Evolutionary conservation across 2,329 filamentous ascomycete genomes (phyloP).

Genomic region (Fusarium incarnatum): DNA sequence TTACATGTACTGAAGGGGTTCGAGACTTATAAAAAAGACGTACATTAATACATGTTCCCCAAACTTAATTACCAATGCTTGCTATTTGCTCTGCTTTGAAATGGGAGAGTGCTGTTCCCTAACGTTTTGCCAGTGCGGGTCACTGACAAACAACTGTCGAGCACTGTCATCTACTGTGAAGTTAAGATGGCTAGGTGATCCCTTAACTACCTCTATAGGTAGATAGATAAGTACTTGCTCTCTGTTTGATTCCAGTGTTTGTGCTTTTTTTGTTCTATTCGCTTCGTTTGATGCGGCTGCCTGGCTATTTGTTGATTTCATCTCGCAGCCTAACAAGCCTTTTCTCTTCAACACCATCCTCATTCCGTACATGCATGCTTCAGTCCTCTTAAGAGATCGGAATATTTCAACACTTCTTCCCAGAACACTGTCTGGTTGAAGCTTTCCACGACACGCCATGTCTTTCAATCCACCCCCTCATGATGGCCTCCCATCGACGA

Average conservation of each 20-base stretch:
- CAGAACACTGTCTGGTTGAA: background rate
- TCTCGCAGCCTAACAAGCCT: background rate
- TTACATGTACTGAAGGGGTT: conserved; percentile 6
- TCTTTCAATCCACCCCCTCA: background rate
- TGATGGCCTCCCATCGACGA: background rate
- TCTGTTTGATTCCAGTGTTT: background rate
- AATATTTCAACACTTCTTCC: background rate
- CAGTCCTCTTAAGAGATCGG: background rate
- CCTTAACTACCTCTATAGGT: background rate
- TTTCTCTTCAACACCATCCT: background rate
- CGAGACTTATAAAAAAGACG: conserved; percentile 1
- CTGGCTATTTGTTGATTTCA: background rate
- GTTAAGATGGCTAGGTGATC: background rate
- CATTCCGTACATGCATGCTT: background rate
- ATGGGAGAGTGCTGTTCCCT: background rate
- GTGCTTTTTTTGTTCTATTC: conserved; percentile 2
- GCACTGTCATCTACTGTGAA: background rate
- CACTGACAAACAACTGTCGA: conserved; percentile 14
- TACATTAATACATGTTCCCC: conserved; percentile 1
- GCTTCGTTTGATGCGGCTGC: background rate
- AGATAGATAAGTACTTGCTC: background rate
- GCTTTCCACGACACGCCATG: conserved; percentile 1
- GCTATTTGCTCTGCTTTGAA: background rate
- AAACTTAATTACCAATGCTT: conserved; percentile 4
- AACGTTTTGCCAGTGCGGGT: conserved; percentile 1